Conservation (phyloP, 2,329 filamentous ascomycete genomes). For the Bipolaris zeicola region DNA sequence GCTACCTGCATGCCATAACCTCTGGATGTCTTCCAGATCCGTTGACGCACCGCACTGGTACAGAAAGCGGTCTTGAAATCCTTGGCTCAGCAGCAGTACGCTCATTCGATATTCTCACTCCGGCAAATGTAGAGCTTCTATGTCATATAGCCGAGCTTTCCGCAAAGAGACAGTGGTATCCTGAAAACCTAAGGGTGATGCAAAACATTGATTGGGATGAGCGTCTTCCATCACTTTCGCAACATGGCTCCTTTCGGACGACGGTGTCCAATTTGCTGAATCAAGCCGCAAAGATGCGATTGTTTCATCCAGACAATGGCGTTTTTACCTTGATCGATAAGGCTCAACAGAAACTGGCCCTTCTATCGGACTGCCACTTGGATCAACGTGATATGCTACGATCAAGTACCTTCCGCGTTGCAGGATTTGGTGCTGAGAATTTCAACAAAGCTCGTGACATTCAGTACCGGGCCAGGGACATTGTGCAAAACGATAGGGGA, state of each 20-base stretch:
- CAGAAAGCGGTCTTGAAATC: constrained; percentile 59
- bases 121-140: constrained; percentile 27
- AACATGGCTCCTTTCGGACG: constrained; percentile 30
- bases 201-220: constrained; percentile 54
- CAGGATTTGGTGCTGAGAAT: constrained; percentile 42
- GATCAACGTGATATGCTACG: constrained; percentile 38
- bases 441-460: constrained; percentile 28
- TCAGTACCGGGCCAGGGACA: constrained; percentile 28
- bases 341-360: constrained; percentile 1
- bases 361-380: constrained; percentile 22
- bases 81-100: constrained; percentile 56
- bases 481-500: constrained; percentile 10
- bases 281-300: constrained; percentile 20
- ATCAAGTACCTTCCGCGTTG: constrained; percentile 33
- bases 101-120: constrained; percentile 53
- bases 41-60: constrained; percentile 58
- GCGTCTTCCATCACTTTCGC: constrained; percentile 45
- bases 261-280: constrained; percentile 32
- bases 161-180: constrained; percentile 53
- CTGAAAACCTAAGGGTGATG: constrained; percentile 48
- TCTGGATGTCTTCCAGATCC: constrained; percentile 59
- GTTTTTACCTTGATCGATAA: constrained; percentile 7
- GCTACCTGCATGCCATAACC: constrained; percentile 61
- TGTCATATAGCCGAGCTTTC: constrained; percentile 37
- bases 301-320: constrained; percentile 20